These are phyloP conservation scores for Annulohypoxylon bovei DNA, from an alignment of 495 filamentous ascomycete species.

Conservation along the genomic window DNA sequence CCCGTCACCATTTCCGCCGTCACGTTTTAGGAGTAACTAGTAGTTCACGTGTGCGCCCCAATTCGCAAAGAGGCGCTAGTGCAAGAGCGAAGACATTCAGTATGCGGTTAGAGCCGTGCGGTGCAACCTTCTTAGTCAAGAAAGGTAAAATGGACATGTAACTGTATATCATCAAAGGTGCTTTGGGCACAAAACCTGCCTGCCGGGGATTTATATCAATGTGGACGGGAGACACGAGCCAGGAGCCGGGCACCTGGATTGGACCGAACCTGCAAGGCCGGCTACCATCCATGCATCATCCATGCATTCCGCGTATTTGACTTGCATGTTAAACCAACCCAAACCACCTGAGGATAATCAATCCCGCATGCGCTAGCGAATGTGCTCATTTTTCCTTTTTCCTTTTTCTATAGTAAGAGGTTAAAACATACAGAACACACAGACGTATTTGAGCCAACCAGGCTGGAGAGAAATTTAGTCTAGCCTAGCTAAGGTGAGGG, in stretches of 20 bases:
- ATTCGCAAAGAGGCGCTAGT: not conserved
- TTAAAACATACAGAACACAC: not conserved
- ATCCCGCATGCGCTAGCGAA: not conserved
- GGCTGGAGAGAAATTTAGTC: not conserved
- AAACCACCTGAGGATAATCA: not conserved
- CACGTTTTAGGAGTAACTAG: not conserved
- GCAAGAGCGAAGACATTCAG: not conserved
- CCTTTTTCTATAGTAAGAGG: not conserved
- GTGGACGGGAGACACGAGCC: constrained; percentile 4
- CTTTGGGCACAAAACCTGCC: not conserved
- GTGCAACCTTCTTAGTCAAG: constrained; percentile 4
- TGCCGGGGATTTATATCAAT: not conserved
- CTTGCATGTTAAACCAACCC: constrained; percentile 1
- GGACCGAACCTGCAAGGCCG: constrained; percentile 17
- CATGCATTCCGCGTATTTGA: constrained; percentile 12
- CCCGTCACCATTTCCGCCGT: not conserved
- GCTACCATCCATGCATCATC: constrained; percentile 1
- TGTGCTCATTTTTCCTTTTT: not conserved
- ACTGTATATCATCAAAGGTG: not conserved
- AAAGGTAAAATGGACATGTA: not conserved
- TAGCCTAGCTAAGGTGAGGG: not conserved
- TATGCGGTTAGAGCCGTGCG: not conserved
- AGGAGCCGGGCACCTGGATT: constrained; percentile 12
- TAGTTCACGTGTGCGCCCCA: not conserved
- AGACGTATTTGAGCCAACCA: not conserved